Percentiles rank a stretch among this genome's conserved stretches.
Evolutionary conservation across 164 flowering plant genomes (phyloP).

Genomic region (Vitis cinerea): DNA sequence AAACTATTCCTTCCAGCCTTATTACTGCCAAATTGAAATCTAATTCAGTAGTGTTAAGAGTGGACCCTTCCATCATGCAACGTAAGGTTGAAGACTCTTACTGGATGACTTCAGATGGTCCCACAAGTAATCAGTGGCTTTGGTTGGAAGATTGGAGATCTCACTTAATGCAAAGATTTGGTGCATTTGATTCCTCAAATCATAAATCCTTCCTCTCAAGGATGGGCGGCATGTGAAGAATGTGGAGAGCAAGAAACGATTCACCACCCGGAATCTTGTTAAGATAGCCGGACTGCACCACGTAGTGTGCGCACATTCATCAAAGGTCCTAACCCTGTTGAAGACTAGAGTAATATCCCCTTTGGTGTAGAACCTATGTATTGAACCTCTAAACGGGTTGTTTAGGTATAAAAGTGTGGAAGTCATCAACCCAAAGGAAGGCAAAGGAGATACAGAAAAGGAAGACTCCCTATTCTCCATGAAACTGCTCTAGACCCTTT

Average conservation of each 20-base stretch:
- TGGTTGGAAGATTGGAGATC: conserved; percentile 20
- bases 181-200: conserved; percentile 21
- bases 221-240: too few relatives aligned
- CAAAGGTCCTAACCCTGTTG: conserved; percentile 75
- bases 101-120: conserved; percentile 1
- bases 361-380: conserved; percentile 63
- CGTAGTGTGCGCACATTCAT: background rate
- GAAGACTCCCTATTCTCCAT: too few relatives aligned
- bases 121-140: conserved; percentile 1
- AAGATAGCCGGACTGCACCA: too few relatives aligned
- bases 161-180: conserved; percentile 9
- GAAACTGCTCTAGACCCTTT: too few relatives aligned
- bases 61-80: conserved; percentile 6
- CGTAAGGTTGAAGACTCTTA: conserved; percentile 4
- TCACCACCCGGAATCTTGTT: too few relatives aligned
- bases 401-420: too few relatives aligned
- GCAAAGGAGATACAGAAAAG: too few relatives aligned
- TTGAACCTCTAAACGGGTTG: rapidly evolving
- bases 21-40: conserved; percentile 13
- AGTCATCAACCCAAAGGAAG: too few relatives aligned
- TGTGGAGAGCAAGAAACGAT: too few relatives aligned
- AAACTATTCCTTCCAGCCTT: conserved; percentile 20
- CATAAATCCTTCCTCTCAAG: conserved; percentile 33
- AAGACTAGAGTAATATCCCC: conserved; percentile 59
- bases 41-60: background rate